Conservation (phyloP, 805 yeast species). For the Starmerella tilneyi region DNA sequence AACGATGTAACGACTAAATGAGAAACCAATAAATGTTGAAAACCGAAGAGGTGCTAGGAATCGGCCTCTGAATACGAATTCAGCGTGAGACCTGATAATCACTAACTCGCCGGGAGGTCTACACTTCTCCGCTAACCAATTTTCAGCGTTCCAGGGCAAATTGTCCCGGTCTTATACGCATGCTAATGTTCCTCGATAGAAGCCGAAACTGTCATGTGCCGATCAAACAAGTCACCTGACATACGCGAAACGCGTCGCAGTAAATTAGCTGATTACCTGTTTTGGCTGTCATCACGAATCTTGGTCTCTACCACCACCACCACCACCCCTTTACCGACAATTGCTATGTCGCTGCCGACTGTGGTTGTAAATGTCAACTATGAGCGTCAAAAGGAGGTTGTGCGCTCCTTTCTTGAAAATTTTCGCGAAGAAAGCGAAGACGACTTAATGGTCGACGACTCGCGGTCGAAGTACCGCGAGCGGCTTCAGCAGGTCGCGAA, state of each 20-base stretch:
- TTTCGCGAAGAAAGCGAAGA: slow-evolving; percentile 40
- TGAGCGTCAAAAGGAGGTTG: slow-evolving; percentile 45
- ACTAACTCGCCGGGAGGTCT: too few species aligned
- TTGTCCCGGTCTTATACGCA: neutral
- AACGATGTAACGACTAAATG: slow-evolving; percentile 4
- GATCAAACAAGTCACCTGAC: neutral
- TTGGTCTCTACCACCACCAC: neutral
- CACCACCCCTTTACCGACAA: neutral
- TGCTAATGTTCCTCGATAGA: too few species aligned
- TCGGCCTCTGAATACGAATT: too few species aligned
- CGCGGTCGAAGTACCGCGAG: slow-evolving; percentile 51
- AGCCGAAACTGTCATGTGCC: too few species aligned
- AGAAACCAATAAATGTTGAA: too few species aligned
- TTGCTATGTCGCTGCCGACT: slow-evolving; percentile 23
- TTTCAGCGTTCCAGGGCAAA: too few species aligned
- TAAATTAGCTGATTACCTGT: slow-evolving; percentile 8
- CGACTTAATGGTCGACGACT: slow-evolving; percentile 25
- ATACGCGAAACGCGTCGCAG: slow-evolving; percentile 8
- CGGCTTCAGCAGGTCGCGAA: slow-evolving; percentile 73
- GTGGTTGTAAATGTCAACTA: slow-evolving; percentile 54
- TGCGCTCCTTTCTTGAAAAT: slow-evolving; percentile 57
- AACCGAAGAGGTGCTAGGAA: too few species aligned
- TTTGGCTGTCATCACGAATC: slow-evolving; percentile 5
- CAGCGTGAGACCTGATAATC: too few species aligned
- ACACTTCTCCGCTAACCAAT: too few species aligned